Percentiles rank a stretch among this genome's conserved stretches.
Conservation (phyloP, 2,329 filamentous ascomycete genomes). For the Pseudofabraea citricarpa region DNA sequence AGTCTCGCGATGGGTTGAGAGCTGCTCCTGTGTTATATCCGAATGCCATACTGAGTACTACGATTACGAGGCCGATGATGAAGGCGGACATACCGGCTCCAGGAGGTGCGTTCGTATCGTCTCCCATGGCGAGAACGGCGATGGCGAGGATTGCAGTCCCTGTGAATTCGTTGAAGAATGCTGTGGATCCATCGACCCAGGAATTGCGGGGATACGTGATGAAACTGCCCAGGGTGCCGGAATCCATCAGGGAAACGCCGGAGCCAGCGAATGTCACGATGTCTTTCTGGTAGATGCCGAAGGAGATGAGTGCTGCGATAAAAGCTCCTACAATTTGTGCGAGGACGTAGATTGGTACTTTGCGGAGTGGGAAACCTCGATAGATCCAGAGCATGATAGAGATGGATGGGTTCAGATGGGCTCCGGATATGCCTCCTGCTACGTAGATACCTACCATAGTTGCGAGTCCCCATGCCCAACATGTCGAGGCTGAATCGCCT, state of each 20-base stretch:
- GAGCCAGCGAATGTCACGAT: constrained; percentile 23
- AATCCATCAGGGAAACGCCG: constrained; percentile 15
- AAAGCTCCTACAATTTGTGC: constrained; percentile 50
- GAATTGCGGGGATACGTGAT: constrained; percentile 37
- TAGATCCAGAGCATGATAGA: constrained; percentile 41
- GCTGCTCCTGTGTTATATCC: constrained; percentile 42
- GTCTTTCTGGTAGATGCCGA: constrained; percentile 35
- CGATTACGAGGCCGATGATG: constrained; percentile 40
- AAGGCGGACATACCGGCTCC: constrained; percentile 47
- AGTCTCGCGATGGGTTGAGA: constrained; percentile 44
- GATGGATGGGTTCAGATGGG: constrained; percentile 39
- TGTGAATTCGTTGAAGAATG: constrained; percentile 43
- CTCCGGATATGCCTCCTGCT: constrained; percentile 41
- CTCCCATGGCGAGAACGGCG: constrained; percentile 39
- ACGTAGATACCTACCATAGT: constrained; percentile 46
- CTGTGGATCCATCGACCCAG: constrained; percentile 32
- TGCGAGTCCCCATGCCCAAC: constrained; percentile 48
- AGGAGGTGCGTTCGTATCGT: constrained; percentile 40
- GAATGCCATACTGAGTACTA: constrained; percentile 33
- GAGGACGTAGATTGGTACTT: constrained; percentile 43
- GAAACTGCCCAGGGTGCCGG: constrained; percentile 34
- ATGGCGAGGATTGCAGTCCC: constrained; percentile 35
- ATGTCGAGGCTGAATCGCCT: constrained; percentile 38
- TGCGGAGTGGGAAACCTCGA: constrained; percentile 46
- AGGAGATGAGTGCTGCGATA: constrained; percentile 41